These are phyloP conservation scores for Tieghemiomyces parasiticus DNA, from an alignment of 192 early-diverging fungal genomes.

Conservation along the genomic window DNA sequence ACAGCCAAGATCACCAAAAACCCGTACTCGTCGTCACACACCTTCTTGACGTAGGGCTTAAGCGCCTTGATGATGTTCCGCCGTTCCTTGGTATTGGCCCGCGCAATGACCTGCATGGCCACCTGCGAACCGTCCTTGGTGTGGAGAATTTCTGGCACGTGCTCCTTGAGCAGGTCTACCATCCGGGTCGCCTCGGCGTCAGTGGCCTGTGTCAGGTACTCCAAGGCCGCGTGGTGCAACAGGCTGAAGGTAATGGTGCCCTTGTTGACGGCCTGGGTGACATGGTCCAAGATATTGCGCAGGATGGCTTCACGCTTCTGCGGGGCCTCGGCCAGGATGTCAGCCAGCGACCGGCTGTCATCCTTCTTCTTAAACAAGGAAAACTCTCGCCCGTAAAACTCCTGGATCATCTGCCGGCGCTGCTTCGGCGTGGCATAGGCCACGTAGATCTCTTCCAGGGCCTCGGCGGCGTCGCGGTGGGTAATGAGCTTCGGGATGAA, in stretches of 20 bases:
- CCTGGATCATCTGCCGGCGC: slow-evolving; percentile 55
- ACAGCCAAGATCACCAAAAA: slow-evolving; percentile 66
- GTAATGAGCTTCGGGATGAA: slow-evolving; percentile 69
- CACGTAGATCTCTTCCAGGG: slow-evolving; percentile 74
- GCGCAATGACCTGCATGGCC: slow-evolving; percentile 63
- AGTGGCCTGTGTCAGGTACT: slow-evolving; percentile 60
- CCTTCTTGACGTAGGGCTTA: slow-evolving; percentile 62
- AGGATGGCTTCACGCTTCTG: slow-evolving; percentile 61
- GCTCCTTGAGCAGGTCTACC: slow-evolving; percentile 67
- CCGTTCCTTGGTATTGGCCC: slow-evolving; percentile 77
- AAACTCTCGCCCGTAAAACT: slow-evolving; percentile 92
- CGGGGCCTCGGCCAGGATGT: slow-evolving; percentile 43
- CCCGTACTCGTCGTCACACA: slow-evolving; percentile 81
- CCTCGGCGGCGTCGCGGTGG: slow-evolving; percentile 75
- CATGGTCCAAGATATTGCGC: slow-evolving; percentile 44
- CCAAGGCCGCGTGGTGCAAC: slow-evolving; percentile 72
- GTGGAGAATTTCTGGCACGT: slow-evolving; percentile 75
- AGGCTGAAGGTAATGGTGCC: slow-evolving; percentile 61
- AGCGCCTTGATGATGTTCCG: slow-evolving; percentile 79
- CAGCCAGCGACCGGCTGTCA: slow-evolving; percentile 30
- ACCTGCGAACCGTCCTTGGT: slow-evolving; percentile 82
- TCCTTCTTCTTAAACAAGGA: slow-evolving; percentile 55
- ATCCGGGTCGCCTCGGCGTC: slow-evolving; percentile 41
- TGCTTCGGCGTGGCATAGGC: slow-evolving; percentile 66
- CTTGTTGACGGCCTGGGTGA: slow-evolving; percentile 56